Conservation (phyloP, 2,329 filamentous ascomycete species). For the Neurospora sp. region DNA sequence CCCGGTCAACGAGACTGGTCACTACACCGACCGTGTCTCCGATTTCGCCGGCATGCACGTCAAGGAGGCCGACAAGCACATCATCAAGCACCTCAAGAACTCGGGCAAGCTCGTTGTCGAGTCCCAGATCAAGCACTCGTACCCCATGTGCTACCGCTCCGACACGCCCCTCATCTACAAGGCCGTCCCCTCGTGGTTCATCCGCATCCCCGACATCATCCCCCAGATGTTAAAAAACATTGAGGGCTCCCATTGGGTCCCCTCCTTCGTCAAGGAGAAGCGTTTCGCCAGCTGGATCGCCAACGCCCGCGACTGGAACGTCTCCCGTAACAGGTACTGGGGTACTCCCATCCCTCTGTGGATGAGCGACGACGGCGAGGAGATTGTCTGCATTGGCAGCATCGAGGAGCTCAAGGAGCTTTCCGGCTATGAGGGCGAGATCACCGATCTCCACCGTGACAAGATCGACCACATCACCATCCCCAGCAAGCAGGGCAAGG, state of each 20-base stretch:
- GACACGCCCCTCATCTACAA: constrained; percentile 90
- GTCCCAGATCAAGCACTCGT: constrained; percentile 80
- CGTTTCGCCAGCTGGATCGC: constrained; percentile 86
- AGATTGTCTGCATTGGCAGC: constrained; percentile 78
- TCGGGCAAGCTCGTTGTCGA: constrained; percentile 71
- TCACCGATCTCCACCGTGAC: constrained; percentile 82
- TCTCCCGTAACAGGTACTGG: constrained; percentile 91
- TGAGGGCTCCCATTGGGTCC: constrained; percentile 84
- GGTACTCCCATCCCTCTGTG: constrained; percentile 87
- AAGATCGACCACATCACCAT: constrained; percentile 93
- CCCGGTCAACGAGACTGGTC: constrained; percentile 75
- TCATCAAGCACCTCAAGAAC: constrained; percentile 74
- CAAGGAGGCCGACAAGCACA: constrained; percentile 84
- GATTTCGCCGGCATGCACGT: constrained; percentile 85
- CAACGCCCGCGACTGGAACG: constrained; percentile 90
- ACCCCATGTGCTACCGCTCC: constrained; percentile 90
- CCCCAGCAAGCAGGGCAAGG: constrained; percentile 79
- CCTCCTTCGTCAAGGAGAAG: constrained; percentile 79
- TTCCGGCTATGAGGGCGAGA: constrained; percentile 74
- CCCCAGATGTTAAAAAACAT: constrained; percentile 88
- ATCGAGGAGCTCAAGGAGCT: constrained; percentile 74
- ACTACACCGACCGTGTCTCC: constrained; percentile 64
- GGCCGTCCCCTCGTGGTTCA: constrained; percentile 90
- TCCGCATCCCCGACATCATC: constrained; percentile 74
- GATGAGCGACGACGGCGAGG: constrained; percentile 82